Percentiles rank a stretch among this genome's conserved stretches.
These are phyloP conservation scores for Puccinia polysora DNA, from an alignment of 1,284 basidiomycete species.

Conservation along the genomic window DNA sequence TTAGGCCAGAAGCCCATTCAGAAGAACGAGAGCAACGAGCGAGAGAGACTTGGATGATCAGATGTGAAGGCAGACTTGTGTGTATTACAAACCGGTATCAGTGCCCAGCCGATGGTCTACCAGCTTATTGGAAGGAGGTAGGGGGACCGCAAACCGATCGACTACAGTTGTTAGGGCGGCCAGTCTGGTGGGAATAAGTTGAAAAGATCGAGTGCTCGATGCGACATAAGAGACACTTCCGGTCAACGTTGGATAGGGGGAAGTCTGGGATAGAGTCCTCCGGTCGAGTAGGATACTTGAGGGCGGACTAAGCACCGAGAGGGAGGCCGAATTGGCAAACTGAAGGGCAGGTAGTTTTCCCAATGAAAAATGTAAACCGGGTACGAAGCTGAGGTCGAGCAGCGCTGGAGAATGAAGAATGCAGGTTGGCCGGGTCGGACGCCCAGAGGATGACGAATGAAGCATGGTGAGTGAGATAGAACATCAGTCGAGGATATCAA, in stretches of 20 bases:
- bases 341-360: constrained; percentile 34
- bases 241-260: constrained; percentile 30
- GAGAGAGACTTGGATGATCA: not conserved
- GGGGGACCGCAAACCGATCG: constrained; percentile 26
- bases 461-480: no score
- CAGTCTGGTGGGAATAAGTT: constrained; percentile 28
- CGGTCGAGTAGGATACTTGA: constrained; percentile 15
- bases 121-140: constrained; percentile 18
- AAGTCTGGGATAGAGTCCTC: constrained; percentile 4
- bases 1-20: no score
- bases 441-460: no score
- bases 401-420: no score
- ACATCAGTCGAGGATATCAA: not conserved
- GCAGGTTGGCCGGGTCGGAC: no score
- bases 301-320: constrained; percentile 39
- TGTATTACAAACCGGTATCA: constrained; percentile 24
- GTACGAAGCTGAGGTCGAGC: constrained; percentile 32
- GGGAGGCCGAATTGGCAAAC: constrained; percentile 36
- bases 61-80: constrained; percentile 23
- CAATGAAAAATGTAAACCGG: constrained; percentile 34
- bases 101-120: not conserved
- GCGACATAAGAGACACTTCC: constrained; percentile 31
- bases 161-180: constrained; percentile 27
- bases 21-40: not conserved
- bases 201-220: constrained; percentile 25